These are phyloP conservation scores for Xanthoconium stramineum DNA, from an alignment of 768 basidiomycete genomes.

Conservation along the genomic window DNA sequence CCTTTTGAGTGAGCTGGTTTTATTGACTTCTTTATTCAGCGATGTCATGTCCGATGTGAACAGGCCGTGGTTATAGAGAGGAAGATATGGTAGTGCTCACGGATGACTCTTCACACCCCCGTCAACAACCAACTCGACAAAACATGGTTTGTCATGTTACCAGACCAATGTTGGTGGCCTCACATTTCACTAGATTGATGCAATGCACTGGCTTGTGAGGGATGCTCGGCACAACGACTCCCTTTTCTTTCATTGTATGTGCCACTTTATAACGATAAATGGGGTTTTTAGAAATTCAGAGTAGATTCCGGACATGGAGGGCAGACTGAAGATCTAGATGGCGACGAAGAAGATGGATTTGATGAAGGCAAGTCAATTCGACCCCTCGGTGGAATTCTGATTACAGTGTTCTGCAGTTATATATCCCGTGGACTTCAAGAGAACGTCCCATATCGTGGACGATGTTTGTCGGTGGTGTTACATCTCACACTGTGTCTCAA, in stretches of 20 bases:
- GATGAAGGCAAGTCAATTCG: slow-evolving; percentile 58
- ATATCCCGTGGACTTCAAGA: slow-evolving; percentile 74
- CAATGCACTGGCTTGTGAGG: slow-evolving; percentile 90
- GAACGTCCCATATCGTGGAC: slow-evolving; percentile 78
- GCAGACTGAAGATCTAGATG: slow-evolving; percentile 78
- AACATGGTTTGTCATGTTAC: slow-evolving; percentile 64
- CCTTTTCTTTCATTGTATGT: slow-evolving; percentile 84
- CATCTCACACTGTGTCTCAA: slow-evolving; percentile 2
- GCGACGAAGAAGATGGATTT: slow-evolving; percentile 80
- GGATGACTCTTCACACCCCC: slow-evolving; percentile 64
- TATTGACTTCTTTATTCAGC: background rate
- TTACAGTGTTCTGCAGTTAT: slow-evolving; percentile 51
- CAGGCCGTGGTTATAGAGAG: slow-evolving; percentile 52
- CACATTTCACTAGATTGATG: slow-evolving; percentile 46
- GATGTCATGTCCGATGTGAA: background rate
- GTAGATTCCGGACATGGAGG: slow-evolving; percentile 93
- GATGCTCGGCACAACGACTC: slow-evolving; percentile 81
- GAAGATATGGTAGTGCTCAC: slow-evolving; percentile 87
- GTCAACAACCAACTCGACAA: slow-evolving; percentile 66
- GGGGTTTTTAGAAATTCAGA: background rate
- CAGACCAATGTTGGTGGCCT: background rate
- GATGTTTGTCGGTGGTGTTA: slow-evolving; percentile 55
- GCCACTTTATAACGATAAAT: background rate
- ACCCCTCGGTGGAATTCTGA: slow-evolving; percentile 1
- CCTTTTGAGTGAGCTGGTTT: slow-evolving; percentile 52